These are phyloP conservation scores for Starmera dryadoides DNA, from an alignment of 805 yeast genomes.

Conservation along the genomic window DNA sequence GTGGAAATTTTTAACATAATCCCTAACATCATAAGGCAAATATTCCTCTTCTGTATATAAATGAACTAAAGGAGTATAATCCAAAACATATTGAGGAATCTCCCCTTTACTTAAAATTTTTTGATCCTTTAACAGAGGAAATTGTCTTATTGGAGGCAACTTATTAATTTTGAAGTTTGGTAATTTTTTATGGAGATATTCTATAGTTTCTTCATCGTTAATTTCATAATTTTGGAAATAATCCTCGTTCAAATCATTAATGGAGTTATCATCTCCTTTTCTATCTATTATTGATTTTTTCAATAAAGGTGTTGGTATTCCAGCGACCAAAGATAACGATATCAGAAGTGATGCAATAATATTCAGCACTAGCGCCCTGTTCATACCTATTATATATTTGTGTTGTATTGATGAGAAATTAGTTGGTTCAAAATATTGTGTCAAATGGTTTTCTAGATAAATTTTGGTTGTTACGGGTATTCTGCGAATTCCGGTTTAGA, in stretches of 20 bases:
- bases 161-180: slow-evolving; percentile 8
- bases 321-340: too few species aligned
- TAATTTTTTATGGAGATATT: slow-evolving; percentile 2
- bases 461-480: too few species aligned
- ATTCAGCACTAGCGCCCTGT: too few species aligned
- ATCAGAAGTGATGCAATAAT: too few species aligned
- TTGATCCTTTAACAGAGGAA: slow-evolving; percentile 25
- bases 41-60: slow-evolving; percentile 85
- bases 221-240: slow-evolving; percentile 9
- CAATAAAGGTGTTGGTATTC: background rate
- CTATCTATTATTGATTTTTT: background rate
- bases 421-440: too few species aligned
- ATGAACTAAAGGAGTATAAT: slow-evolving; percentile 72
- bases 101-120: slow-evolving; percentile 41
- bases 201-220: slow-evolving; percentile 3
- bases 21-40: slow-evolving; percentile 72
- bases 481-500: too few species aligned
- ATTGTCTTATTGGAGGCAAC: slow-evolving; percentile 28
- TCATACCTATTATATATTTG: too few species aligned
- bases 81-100: slow-evolving; percentile 56
- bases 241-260: slow-evolving; percentile 5
- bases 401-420: too few species aligned
- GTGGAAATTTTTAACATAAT: slow-evolving; percentile 62
- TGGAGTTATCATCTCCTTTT: background rate
- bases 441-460: too few species aligned